Evolutionary conservation across 768 basidiomycete species (phyloP).

Genomic region (Amanita thiersii): DNA sequence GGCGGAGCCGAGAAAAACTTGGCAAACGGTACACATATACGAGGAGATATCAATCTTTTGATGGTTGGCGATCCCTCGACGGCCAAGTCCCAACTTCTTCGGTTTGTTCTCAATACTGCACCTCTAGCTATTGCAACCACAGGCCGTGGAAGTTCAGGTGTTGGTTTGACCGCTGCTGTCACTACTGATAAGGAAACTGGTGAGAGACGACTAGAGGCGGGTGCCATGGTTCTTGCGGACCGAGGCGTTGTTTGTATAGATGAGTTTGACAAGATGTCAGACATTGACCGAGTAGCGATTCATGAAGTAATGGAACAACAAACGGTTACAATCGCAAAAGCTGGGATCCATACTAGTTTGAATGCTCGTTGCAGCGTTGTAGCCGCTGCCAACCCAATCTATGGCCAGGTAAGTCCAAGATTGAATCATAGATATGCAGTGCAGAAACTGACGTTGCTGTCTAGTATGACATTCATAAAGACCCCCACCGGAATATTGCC

Average conservation of each 20-base stretch:
- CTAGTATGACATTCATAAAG: constrained; percentile 98
- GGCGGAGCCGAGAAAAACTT: constrained; percentile 98
- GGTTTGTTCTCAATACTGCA: constrained; percentile 93
- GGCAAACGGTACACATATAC: constrained; percentile 94
- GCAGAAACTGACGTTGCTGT: constrained; percentile 12
- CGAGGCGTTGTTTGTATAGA: constrained; percentile 99
- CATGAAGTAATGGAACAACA: constrained; percentile 99
- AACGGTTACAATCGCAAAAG: constrained; percentile 98
- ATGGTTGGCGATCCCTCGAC: constrained; percentile 99
- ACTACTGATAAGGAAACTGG: constrained; percentile 98
- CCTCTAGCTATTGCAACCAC: constrained; percentile 98
- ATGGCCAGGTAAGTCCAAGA: constrained; percentile 64
- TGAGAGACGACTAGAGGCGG: constrained; percentile 93
- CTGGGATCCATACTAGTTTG: constrained; percentile 96
- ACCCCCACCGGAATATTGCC: constrained; percentile 97
- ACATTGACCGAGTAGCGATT: constrained; percentile 96
- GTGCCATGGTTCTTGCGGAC: constrained; percentile 99
- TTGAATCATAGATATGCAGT: constrained; percentile 5
- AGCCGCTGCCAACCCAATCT: constrained; percentile 97
- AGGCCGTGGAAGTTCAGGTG: constrained; percentile 95
- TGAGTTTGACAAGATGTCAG: constrained; percentile 99
- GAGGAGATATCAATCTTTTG: constrained; percentile 98
- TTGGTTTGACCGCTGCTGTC: constrained; percentile 97
- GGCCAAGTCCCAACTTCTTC: constrained; percentile 92
- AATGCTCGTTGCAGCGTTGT: constrained; percentile 98